Evolutionary conservation across 2,329 filamentous ascomycete genomes (phyloP), one percentile per base, ranked within the genome.

Genomic region (Lachnellula willkommii): DNA sequence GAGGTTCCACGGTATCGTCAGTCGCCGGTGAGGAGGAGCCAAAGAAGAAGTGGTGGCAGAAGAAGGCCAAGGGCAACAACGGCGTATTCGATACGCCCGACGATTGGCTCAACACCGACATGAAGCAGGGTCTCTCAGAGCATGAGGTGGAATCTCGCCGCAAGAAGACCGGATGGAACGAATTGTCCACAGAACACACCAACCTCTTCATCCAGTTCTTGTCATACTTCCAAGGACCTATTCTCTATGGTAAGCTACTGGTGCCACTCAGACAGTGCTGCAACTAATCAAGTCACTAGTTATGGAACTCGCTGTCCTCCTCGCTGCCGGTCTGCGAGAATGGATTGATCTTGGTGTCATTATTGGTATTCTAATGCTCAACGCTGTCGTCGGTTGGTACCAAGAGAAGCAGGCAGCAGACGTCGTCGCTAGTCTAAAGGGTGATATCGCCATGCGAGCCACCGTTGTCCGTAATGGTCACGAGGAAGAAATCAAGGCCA

Each of bases 281-380:
- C 15, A 46, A 59, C 59, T 65, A 55, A 65, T 58, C 32, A 35
- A 12, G 50, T 37, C 17, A 4, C 48, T 61, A 85, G 85, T 89
- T 71, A 90, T 90, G 87, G 86, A 90, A 79, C 70, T 88, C 68
- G 87, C 87, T 75, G 87, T 87, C 68, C 74, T 88, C 52, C 77
- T 90, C 66, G 85, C 87, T 65, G 84, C 84, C 69, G 87, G 86
- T 80, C 83, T 90, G 61, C 79, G 80, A 70, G 85, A 88, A 74
- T 90, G 86, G 86, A 80, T 89, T 62, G 87, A 90, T 76, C 80
- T 89, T 64, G 86, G 85, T 80, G 85, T 90, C 71, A 90, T 90
- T 71, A 82, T 85, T 66, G 87, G 81, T 77, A 90, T 90, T 72
- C 76, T 90, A 54, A 66, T 85, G 69, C 83, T 90, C 60, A 90